A percentile compares a stretch with the other conserved stretches of the same genome.
These are phyloP conservation scores for Zymoseptoria brevis DNA, from an alignment of 2,329 filamentous ascomycete genomes.

Conservation along the genomic window DNA sequence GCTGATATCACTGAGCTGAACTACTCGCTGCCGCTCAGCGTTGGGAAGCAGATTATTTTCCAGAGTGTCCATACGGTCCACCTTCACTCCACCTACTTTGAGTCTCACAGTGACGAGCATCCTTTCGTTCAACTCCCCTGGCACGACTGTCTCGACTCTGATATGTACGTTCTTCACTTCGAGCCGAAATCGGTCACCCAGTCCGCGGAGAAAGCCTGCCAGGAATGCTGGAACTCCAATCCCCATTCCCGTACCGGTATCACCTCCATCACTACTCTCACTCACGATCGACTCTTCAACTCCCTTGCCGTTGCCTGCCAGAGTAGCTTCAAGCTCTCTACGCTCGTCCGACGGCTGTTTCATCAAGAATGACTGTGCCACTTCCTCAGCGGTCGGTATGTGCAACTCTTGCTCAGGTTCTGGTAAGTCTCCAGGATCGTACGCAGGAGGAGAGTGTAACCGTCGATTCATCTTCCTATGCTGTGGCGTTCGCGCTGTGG, in stretches of 20 bases:
- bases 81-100: constrained; percentile 54
- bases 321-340: constrained; percentile 59
- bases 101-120: constrained; percentile 55
- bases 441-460: constrained; percentile 26
- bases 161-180: constrained; percentile 58
- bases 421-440: constrained; percentile 14
- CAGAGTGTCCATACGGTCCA: constrained; percentile 50
- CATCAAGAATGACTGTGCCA: constrained; percentile 72
- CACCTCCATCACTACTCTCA: constrained; percentile 49
- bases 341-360: constrained; percentile 60
- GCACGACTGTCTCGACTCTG: constrained; percentile 52
- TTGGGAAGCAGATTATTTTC: not conserved
- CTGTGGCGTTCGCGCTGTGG: constrained; percentile 20
- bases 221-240: constrained; percentile 64
- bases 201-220: constrained; percentile 63
- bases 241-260: constrained; percentile 61
- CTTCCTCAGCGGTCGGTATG: constrained; percentile 61
- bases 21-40: not conserved
- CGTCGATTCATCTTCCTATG: constrained; percentile 30
- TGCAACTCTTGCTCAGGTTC: constrained; percentile 30
- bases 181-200: constrained; percentile 63
- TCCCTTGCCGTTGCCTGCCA: constrained; percentile 49
- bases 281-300: constrained; percentile 53
- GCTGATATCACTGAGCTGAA: constrained; percentile 21
- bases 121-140: constrained; percentile 18